Base-by-base conservation (phyloP, 768 basidiomycete species). In the Clitopilus hobsonii region DNA sequence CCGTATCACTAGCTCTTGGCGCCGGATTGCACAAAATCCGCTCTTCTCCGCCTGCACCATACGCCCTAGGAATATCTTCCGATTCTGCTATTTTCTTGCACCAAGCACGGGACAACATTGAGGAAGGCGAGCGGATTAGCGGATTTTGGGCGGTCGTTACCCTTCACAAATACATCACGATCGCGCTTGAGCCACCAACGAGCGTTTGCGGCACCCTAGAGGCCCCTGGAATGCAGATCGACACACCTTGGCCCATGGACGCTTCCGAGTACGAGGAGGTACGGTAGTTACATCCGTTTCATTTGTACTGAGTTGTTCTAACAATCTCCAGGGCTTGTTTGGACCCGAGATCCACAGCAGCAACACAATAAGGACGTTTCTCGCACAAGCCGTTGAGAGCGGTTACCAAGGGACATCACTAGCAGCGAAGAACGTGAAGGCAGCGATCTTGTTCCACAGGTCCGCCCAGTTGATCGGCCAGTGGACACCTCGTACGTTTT, bases 121-220 rank as follows among this genome's bases (percentile, higher is more conserved):
- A 85, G 57, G 83, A 86, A 63, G 84, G 80, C 18, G 85, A 87
- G 61, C 74, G 83, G 27, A 84, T 87, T 55, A 82, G 82, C 53
- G 82, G 76, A 0, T 87, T 88, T 64, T 88, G 86, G 86, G 70
- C 79, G 0, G 82, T 81, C 6, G 78, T 82, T 57, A 69, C 73
- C 49, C 72, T 86, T 53, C 84, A 86, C 67, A 80, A 83, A 52
- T 75, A 76, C 60, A 75, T 83, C 58, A 71, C 79, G 1, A 75
- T 84, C 14, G 75, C 78, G 5, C 71, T 83, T 32, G 82, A 83
- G 54, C 72, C 76, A 1, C 74, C 84, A 0, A 65, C 76, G 18
- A 76, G 72, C n/a, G 75, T 87, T 18, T 80, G 77, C 55, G 79
- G 84, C 49, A 70, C 74, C 16, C 73, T 81, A 54, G 83, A 84